Percentiles rank a stretch among this genome's conserved stretches.
These are phyloP conservation scores for Chrysoporthe puriensis DNA, from an alignment of 2,329 filamentous ascomycete genomes.

Conservation along the genomic window DNA sequence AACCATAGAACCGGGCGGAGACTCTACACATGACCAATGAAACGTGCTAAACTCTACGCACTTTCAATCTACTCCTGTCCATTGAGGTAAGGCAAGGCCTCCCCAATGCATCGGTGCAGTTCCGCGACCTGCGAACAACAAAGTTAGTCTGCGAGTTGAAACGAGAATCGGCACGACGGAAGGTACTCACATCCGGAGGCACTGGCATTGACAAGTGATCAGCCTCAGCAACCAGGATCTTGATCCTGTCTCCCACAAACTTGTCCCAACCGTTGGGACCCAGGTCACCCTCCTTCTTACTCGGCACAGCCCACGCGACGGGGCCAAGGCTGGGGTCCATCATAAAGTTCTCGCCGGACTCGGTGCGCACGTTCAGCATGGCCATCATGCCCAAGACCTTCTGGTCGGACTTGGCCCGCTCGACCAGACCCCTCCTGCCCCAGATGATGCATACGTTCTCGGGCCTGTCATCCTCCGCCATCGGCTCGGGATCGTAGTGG, in stretches of 20 bases:
- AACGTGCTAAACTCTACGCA: background rate
- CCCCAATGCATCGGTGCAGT: constrained; percentile 18
- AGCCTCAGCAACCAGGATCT: constrained; percentile 22
- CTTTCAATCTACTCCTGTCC: constrained; percentile 1
- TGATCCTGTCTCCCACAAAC: constrained; percentile 22
- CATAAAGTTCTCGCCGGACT: constrained; percentile 25
- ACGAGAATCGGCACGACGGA: background rate
- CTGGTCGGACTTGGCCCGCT: constrained; percentile 23
- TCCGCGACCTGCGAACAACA: constrained; percentile 9
- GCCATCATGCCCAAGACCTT: constrained; percentile 25
- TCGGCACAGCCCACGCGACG: constrained; percentile 22
- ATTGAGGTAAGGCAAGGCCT: constrained; percentile 22
- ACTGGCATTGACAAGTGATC: constrained; percentile 26
- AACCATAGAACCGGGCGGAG: too few species aligned
- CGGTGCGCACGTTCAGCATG: constrained; percentile 17
- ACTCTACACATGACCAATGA: too few species aligned
- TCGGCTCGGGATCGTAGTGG: constrained; percentile 22
- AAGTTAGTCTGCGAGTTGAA: background rate
- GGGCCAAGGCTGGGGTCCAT: constrained; percentile 25
- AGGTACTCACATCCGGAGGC: constrained; percentile 23
- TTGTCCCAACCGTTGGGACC: constrained; percentile 26
- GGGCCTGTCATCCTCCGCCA: constrained; percentile 17
- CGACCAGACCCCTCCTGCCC: constrained; percentile 20
- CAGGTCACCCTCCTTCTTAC: constrained; percentile 23
- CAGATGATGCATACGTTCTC: constrained; percentile 19